Evolutionary conservation across 306 rosid genomes (phyloP).

Genomic region (Vigna reflexopilosa): DNA sequence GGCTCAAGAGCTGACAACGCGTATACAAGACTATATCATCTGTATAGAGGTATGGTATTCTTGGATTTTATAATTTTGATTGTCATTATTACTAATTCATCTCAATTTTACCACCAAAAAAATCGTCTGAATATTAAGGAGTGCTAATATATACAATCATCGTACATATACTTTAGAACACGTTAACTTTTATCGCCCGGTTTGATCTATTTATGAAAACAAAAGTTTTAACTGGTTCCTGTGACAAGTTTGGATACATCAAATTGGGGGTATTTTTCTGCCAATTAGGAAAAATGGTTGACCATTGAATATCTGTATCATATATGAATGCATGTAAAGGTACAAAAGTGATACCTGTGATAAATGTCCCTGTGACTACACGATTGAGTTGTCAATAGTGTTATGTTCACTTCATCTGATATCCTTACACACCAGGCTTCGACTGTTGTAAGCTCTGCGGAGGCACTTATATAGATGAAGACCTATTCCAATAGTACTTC

Average conservation of each 20-base stretch:
- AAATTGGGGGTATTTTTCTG: conserved; percentile 13
- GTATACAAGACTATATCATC: conserved; percentile 93
- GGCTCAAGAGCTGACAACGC: conserved; percentile 84
- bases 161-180: not conserved
- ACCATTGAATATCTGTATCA: not conserved
- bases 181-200: conserved; percentile 18
- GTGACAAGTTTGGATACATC: conserved; percentile 2
- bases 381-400: not conserved
- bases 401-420: not conserved
- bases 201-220: conserved; percentile 9
- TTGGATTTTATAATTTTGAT: not conserved
- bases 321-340: not conserved
- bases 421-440: not conserved
- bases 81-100: conserved; percentile 1
- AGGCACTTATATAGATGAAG: conserved; percentile 11
- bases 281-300: conserved; percentile 3
- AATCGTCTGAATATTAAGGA: conserved; percentile 16
- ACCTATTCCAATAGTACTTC: not conserved
- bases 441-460: not conserved
- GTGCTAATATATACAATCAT: not conserved
- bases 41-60: conserved; percentile 85
- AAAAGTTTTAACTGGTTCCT: not conserved
- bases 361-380: not conserved
- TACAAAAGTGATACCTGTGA: not conserved
- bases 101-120: conserved; percentile 6